Percentiles rank a stretch among this genome's conserved stretches.
Conservation (phyloP, 352 stramenopile species). For the Pythium plurisporium region DNA sequence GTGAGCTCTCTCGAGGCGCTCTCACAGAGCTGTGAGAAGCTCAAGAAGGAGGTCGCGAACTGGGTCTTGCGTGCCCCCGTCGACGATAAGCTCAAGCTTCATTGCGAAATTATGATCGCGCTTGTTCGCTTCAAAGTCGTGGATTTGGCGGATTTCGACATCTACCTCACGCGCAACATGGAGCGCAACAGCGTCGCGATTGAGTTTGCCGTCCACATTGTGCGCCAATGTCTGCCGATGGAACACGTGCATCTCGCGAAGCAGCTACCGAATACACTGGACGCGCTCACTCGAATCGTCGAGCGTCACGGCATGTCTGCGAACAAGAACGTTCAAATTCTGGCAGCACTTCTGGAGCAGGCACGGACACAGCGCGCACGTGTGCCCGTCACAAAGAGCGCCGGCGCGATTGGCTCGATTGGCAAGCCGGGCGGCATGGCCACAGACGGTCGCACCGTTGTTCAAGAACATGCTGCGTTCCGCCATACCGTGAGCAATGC, state of each 20-base stretch:
- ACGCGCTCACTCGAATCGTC: conserved; percentile 84
- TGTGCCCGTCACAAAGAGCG: conserved; percentile 32
- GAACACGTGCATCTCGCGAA: conserved; percentile 89
- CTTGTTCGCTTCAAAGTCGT: conserved; percentile 94
- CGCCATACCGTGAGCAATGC: conserved; percentile 88
- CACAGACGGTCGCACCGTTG: conserved; percentile 35
- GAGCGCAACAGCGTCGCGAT: conserved; percentile 94
- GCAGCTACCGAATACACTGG: conserved; percentile 92
- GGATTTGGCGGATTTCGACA: conserved; percentile 91
- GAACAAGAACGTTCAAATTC: conserved; percentile 87
- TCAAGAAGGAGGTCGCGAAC: conserved; percentile 92
- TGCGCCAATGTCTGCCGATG: conserved; percentile 89
- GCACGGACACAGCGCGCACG: conserved; percentile 51
- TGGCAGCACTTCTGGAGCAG: conserved; percentile 74
- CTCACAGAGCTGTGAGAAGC: conserved; percentile 88
- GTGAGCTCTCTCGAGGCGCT: conserved; percentile 93
- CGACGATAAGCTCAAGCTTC: conserved; percentile 93
- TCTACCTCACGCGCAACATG: conserved; percentile 94
- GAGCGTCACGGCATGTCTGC: conserved; percentile 68
- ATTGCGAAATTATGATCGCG: conserved; percentile 94
- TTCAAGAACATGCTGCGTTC: conserved; percentile 77
- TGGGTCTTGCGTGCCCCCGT: conserved; percentile 94
- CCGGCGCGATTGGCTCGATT: conserved; percentile 52
- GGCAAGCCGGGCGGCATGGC: conserved; percentile 20
- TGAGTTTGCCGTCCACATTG: conserved; percentile 96